Evolutionary conservation across 2,329 filamentous ascomycete genomes (phyloP), one percentile per base, ranked within the genome.

Genomic region (Colletotrichum camelliae): DNA sequence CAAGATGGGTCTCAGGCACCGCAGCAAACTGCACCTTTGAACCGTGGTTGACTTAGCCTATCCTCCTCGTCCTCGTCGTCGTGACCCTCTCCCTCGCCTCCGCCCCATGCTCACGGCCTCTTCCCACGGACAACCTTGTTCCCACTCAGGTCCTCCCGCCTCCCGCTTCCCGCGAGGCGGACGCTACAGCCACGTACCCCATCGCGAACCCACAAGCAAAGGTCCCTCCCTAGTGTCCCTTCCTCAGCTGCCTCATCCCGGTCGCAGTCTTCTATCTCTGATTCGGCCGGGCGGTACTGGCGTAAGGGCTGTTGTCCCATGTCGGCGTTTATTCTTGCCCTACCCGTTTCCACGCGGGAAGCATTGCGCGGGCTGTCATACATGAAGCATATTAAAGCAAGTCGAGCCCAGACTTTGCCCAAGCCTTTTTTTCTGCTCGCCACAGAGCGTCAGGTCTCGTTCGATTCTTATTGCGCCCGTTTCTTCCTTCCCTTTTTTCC

Each of bases 341-440:
- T 74, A 70, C 73, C 72, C 77, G 66, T 70, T 37, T n/a, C 31
- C 39, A 67, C 62, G 64, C 64, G 65, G 70, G 70, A 67, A 70
- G 58, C 27, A 74, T 70, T 75, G 74, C 52, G 66, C 60, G 60
- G 66, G 71, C 80, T 79, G 78, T 75, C 78, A 77, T 79, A 75
- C 70, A 67, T 61, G 16, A 79, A 79, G 78, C 79, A 79, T 83
- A 81, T 82, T 83, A 81, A 83, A 84, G 79, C 77, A 77, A 79
- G 76, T 70, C 39, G 74, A 76, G 72, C 72, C 74, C 74, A 65
- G 72, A 64, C 65, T 48, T 55, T 72, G 76, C 79, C 79, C 77
- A 79, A 79, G 78, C 73, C 35, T 66, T 55, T 24, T 43, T 76
- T 48, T 66, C 68, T 75, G 67, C 67, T 65, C 70, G 62, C 37